Evolutionary conservation across 169 alveolate genomes (phyloP).

Genomic region (Blepharisma undulans): DNA sequence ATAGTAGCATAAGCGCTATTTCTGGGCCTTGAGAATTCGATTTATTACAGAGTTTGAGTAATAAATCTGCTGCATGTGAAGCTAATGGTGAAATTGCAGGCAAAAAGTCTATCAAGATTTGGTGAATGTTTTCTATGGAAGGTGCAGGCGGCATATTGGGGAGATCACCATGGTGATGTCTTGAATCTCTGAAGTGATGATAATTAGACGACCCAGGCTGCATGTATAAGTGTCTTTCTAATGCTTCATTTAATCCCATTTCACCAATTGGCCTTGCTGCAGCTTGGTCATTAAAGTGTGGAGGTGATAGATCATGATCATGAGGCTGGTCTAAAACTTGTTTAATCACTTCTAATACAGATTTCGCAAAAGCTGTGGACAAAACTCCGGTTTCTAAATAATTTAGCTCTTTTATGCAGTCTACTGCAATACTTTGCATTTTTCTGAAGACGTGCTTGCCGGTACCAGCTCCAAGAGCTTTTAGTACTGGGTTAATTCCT

Average conservation of each 20-base stretch:
- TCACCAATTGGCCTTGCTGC: not conserved
- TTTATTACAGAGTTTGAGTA: not conserved
- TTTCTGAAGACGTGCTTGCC: not conserved
- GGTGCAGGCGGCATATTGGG: not conserved
- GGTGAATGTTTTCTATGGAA: not conserved
- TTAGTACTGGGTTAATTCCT: not conserved
- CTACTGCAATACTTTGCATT: not conserved
- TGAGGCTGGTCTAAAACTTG: not conserved
- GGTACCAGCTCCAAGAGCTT: not conserved
- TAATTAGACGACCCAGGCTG: not conserved
- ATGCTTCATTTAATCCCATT: constrained; percentile 1
- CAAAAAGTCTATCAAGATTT: not conserved
- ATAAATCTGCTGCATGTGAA: not conserved
- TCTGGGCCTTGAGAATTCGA: not conserved
- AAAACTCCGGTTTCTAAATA: constrained; percentile 27
- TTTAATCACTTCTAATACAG: constrained; percentile 21
- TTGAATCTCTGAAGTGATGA: not conserved
- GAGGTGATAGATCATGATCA: not conserved
- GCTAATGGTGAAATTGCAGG: not conserved
- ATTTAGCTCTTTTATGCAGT: not conserved
- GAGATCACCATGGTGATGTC: not conserved
- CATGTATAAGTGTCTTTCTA: not conserved
- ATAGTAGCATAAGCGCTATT: constrained; percentile 1
- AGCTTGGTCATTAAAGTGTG: not conserved
- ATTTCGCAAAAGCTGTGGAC: constrained; percentile 25